phyloP scores from a whole-genome alignment of 1,139 yeast genomes.

The Meyerozyma smithsonii region DNA sequence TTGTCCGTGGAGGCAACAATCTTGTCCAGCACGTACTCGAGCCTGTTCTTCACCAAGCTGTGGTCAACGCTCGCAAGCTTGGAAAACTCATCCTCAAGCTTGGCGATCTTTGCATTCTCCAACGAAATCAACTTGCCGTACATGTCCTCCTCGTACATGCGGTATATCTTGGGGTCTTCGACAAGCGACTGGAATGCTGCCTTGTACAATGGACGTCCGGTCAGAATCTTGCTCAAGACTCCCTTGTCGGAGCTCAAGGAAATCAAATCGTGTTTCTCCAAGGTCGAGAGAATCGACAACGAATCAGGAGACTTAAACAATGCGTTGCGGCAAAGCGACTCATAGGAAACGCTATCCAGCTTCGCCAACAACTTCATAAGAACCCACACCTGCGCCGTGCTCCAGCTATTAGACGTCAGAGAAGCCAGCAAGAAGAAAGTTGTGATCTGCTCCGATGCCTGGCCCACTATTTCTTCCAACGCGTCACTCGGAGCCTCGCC shows the following conservation, averaged over 20 bases:
- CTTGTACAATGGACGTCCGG: slow-evolving; percentile 80
- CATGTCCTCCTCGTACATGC: slow-evolving; percentile 61
- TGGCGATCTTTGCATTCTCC: slow-evolving; percentile 61
- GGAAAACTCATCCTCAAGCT: slow-evolving; percentile 68
- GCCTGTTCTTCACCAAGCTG: slow-evolving; percentile 50
- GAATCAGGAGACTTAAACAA: slow-evolving; percentile 60
- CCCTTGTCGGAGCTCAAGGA: slow-evolving; percentile 71
- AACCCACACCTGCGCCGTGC: slow-evolving; percentile 85
- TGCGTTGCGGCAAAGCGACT: slow-evolving; percentile 54
- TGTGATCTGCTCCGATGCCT: slow-evolving; percentile 82
- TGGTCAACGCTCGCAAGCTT: slow-evolving; percentile 46
- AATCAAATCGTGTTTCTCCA: slow-evolving; percentile 78
- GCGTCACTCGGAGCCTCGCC: slow-evolving; percentile 85
- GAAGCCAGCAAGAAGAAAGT: slow-evolving; percentile 57
- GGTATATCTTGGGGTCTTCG: slow-evolving; percentile 51
- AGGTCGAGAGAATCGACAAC: slow-evolving; percentile 49
- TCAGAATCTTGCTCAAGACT: slow-evolving; percentile 55
- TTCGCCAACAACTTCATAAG: slow-evolving; percentile 61
- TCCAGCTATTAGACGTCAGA: slow-evolving; percentile 45
- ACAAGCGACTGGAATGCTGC: slow-evolving; percentile 74
- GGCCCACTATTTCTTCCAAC: slow-evolving; percentile 69
- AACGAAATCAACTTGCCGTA: slow-evolving; percentile 48
- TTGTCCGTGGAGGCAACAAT: slow-evolving; percentile 51
- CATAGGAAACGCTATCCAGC: slow-evolving; percentile 40
- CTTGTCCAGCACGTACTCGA: slow-evolving; percentile 62